phyloP scores from a whole-genome alignment of 73 alveolate species.

The Blepharisma japonicum region DNA sequence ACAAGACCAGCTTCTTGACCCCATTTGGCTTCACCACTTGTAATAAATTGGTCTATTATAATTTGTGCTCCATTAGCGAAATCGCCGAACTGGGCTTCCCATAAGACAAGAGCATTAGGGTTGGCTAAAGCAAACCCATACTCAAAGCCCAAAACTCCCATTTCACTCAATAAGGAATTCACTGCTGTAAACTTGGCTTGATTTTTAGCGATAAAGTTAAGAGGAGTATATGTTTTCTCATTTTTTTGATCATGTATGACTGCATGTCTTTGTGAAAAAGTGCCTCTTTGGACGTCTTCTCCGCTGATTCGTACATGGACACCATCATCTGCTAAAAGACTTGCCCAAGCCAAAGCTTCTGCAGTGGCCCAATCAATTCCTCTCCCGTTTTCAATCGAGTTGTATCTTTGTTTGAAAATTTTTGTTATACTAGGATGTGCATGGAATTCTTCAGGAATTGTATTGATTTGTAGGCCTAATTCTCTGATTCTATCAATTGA shows the following conservation, averaged over 20 bases:
- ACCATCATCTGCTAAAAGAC: slow-evolving; percentile 81
- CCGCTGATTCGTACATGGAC: slow-evolving; percentile 81
- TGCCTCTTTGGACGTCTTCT: slow-evolving; percentile 89
- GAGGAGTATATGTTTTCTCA: slow-evolving; percentile 49
- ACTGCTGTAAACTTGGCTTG: slow-evolving; percentile 42
- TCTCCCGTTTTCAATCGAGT: slow-evolving; percentile 73
- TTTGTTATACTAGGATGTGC: slow-evolving; percentile 60
- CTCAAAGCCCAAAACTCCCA: slow-evolving; percentile 77
- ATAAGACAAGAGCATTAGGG: slow-evolving; percentile 75
- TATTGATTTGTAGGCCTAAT: slow-evolving; percentile 52
- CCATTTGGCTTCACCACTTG: slow-evolving; percentile 88
- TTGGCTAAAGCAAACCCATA: slow-evolving; percentile 78
- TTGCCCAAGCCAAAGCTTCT: slow-evolving; percentile 92
- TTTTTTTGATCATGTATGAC: slow-evolving; percentile 62
- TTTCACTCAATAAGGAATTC: slow-evolving; percentile 57
- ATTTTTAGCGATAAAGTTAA: slow-evolving; percentile 27
- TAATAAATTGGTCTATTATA: slow-evolving; percentile 67
- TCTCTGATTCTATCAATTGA: slow-evolving; percentile 41
- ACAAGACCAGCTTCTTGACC: slow-evolving; percentile 67
- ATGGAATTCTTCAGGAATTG: slow-evolving; percentile 62
- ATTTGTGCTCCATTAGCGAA: slow-evolving; percentile 82
- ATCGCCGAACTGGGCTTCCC: slow-evolving; percentile 92
- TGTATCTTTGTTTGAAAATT: slow-evolving; percentile 59
- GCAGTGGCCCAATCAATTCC: slow-evolving; percentile 94
- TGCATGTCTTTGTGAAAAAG: slow-evolving; percentile 90